Evolutionary conservation across 2,329 filamentous ascomycete genomes (phyloP), one percentile per base, ranked within the genome.

Genomic region (Pseudogymnoascus sp.): DNA sequence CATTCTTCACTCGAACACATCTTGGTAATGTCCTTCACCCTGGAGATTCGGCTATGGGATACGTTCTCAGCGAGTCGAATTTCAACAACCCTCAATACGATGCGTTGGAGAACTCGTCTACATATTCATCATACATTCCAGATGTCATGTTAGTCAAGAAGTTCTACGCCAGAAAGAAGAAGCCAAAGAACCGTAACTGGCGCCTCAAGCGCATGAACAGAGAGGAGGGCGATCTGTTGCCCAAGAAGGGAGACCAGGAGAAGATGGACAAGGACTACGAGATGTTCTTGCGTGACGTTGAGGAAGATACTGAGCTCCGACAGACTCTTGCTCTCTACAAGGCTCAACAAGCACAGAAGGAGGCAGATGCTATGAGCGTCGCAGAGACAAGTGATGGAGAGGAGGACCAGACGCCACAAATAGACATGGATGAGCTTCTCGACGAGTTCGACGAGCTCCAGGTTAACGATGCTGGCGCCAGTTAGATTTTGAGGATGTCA

Each of bases 61-160:
- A 97, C 75, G 86, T 96, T 75, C 78, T 99, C 59, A 87, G 86
- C 4, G 93, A 91, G 60, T 87, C 91, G 62, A 96, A 96, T 75
- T 97, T 93, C 81, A 97, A 99, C 82, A 95, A 92, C 73, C 80
- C 83, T 8, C 84, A 96, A 69, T 92, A 89, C 69, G 92, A 96
- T 69, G 89, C 87, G 4, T 82, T 97, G 35, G 92, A 97, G 75
- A 77, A 83, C 61, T 91, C 87, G 62, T 86, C 86, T 74, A 86
- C 87, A 61, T 93, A 96, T 76, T 80, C 85, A 2, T 88, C 86
- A 2, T 86, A 82, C 3, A 90, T 99, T 63, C 95, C 95, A 0
- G 95, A 99, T 71, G 95, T 97, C 0, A 79, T 99, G 6, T 82
- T 99, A 3, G 91, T 99, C 75, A 97, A 96, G 91, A 99, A 99